These are phyloP conservation scores for Fulvia fulva DNA, from an alignment of 2,329 filamentous ascomycete species.

Conservation along the genomic window DNA sequence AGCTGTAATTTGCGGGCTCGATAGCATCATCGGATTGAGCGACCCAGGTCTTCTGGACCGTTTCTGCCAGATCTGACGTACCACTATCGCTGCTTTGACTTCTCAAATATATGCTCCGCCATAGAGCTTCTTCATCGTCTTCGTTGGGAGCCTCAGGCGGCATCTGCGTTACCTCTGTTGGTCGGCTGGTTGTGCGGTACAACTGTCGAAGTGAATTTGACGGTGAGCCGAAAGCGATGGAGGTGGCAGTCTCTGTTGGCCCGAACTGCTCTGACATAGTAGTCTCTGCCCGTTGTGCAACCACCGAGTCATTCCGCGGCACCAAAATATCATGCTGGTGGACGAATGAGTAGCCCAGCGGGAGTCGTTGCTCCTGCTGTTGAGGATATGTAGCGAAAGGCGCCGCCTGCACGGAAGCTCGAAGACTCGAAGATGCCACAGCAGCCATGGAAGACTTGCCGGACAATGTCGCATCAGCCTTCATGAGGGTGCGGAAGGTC, in stretches of 20 bases:
- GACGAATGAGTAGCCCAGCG: background rate
- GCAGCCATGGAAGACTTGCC: background rate
- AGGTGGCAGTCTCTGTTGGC: background rate
- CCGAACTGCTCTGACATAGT: background rate
- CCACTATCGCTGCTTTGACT: conserved; percentile 17
- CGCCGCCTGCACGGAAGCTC: background rate
- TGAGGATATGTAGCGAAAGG: background rate
- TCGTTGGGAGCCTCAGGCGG: background rate
- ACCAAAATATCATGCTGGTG: background rate
- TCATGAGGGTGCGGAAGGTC: background rate
- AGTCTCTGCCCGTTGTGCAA: background rate
- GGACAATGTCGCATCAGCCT: background rate
- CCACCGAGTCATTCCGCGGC: background rate
- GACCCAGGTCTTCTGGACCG: background rate
- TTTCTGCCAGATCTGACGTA: conserved; percentile 3
- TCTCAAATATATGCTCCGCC: conserved; percentile 25
- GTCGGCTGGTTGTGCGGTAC: background rate
- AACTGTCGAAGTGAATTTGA: conserved; percentile 12
- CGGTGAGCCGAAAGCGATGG: background rate
- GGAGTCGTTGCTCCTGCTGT: background rate
- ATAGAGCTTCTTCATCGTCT: conserved; percentile 21
- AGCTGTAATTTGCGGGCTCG: background rate
- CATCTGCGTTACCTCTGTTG: background rate
- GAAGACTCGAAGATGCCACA: background rate
- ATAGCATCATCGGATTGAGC: background rate